phyloP scores from a whole-genome alignment of 768 basidiomycete genomes.

The Mycena albidolilacea region DNA sequence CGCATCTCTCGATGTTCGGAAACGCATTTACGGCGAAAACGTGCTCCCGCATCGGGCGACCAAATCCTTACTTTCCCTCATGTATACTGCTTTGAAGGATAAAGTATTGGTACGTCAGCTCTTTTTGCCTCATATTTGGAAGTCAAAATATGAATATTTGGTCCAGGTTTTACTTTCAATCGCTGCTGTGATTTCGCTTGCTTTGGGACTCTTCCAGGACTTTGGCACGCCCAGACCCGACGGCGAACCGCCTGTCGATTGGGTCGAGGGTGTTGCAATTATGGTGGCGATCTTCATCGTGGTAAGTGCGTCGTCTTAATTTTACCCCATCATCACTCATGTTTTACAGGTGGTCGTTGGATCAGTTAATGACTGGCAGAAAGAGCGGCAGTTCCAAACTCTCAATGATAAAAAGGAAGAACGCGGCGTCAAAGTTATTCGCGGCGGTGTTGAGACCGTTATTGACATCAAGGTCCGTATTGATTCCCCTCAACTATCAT shows the following conservation, averaged over 20 bases:
- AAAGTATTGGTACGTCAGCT: slow-evolving; percentile 82
- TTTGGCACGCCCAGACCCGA: slow-evolving; percentile 77
- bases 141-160: background rate
- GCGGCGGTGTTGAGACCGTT: slow-evolving; percentile 76
- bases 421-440: slow-evolving; percentile 88
- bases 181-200: slow-evolving; percentile 93
- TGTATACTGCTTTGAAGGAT: slow-evolving; percentile 92
- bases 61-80: slow-evolving; percentile 80
- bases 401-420: slow-evolving; percentile 98
- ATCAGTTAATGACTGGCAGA: slow-evolving; percentile 98
- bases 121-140: slow-evolving; percentile 5
- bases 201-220: slow-evolving; percentile 94
- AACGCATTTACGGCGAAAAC: slow-evolving; percentile 82
- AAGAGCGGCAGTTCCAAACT: slow-evolving; percentile 94
- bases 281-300: slow-evolving; percentile 84
- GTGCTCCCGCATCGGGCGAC: slow-evolving; percentile 77
- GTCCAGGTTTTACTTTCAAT: slow-evolving; percentile 88
- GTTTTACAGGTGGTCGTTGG: slow-evolving; percentile 83
- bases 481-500: slow-evolving; percentile 33
- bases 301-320: slow-evolving; percentile 55
- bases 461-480: slow-evolving; percentile 82
- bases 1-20: slow-evolving; percentile 72
- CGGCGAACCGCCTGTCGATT: slow-evolving; percentile 87
- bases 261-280: slow-evolving; percentile 95
- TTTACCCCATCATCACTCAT: slow-evolving; percentile 30